Percentiles rank a stretch among this genome's conserved stretches.
Conservation (phyloP, 2,329 filamentous ascomycete species). For the Ceratocystis cubensis region DNA sequence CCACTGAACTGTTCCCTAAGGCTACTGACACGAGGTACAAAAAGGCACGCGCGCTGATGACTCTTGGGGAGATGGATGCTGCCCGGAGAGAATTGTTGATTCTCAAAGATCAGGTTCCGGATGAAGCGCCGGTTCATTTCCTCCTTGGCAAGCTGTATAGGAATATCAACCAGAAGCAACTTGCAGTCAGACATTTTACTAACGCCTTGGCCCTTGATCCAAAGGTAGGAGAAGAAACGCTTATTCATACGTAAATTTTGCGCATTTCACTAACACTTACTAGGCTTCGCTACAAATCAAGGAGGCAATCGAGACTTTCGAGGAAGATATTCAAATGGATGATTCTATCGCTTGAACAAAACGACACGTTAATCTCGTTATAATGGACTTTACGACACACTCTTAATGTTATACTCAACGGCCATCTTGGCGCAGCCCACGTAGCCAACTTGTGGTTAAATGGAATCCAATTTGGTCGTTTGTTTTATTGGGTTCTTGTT, state of each 20-base stretch:
- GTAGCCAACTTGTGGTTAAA: slow-evolving; percentile 1
- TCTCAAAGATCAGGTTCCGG: slow-evolving; percentile 82
- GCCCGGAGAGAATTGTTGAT: slow-evolving; percentile 74
- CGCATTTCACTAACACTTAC: not conserved
- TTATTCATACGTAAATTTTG: not conserved
- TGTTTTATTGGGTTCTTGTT: not conserved
- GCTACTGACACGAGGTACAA: slow-evolving; percentile 81
- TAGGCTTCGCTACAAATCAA: slow-evolving; percentile 91
- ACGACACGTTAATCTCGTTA: not conserved
- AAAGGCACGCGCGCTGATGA: slow-evolving; percentile 77
- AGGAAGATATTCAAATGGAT: slow-evolving; percentile 62
- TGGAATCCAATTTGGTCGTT: not conserved
- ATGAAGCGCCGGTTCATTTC: slow-evolving; percentile 94
- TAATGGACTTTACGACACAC: slow-evolving; percentile 5
- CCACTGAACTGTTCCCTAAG: slow-evolving; percentile 67
- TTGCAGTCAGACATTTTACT: slow-evolving; percentile 87
- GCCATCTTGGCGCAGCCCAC: not conserved
- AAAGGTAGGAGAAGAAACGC: slow-evolving; percentile 50
- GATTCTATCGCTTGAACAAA: slow-evolving; percentile 31
- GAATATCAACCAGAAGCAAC: slow-evolving; percentile 55
- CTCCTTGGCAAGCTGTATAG: slow-evolving; percentile 76
- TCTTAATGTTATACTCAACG: slow-evolving; percentile 3
- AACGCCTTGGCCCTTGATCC: slow-evolving; percentile 91
- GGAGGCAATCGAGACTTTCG: slow-evolving; percentile 85
- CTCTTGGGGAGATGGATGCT: slow-evolving; percentile 54